These are phyloP conservation scores for Pinus tabuliformis DNA, from an alignment of 75 land plant species.

Conservation along the genomic window DNA sequence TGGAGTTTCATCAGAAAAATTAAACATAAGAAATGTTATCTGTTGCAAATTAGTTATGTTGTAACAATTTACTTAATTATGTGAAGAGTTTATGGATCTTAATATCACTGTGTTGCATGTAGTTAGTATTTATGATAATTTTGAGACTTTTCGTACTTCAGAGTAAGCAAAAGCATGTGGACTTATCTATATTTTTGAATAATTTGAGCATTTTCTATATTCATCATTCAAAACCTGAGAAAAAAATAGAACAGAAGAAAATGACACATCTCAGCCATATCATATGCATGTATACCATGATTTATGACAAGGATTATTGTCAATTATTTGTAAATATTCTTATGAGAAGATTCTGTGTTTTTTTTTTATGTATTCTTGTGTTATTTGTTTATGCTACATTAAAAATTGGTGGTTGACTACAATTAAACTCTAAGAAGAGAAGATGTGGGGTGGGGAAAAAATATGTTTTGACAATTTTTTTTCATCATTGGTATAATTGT, in stretches of 20 bases:
- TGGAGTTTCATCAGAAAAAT: not conserved
- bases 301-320: not conserved
- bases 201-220: not conserved
- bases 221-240: not conserved
- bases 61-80: no score
- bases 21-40: no score
- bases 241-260: not conserved
- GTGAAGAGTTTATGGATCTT: no score
- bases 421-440: slow-evolving; percentile 5
- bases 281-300: not conserved
- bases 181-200: not conserved
- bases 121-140: no score
- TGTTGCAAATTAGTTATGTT: no score
- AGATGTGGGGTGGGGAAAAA: slow-evolving; percentile 3
- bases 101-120: no score
- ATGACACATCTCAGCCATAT: not conserved
- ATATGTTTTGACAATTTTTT: not conserved
- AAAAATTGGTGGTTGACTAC: slow-evolving; percentile 1
- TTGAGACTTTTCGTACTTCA: no score
- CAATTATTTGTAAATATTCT: not conserved
- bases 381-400: not conserved
- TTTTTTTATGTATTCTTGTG: not conserved
- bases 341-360: not conserved
- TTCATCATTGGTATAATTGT: slow-evolving; percentile 7
- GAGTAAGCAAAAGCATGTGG: not conserved